Evolutionary conservation across 164 flowering plant genomes (phyloP).

Genomic region (Annona squamosa): DNA sequence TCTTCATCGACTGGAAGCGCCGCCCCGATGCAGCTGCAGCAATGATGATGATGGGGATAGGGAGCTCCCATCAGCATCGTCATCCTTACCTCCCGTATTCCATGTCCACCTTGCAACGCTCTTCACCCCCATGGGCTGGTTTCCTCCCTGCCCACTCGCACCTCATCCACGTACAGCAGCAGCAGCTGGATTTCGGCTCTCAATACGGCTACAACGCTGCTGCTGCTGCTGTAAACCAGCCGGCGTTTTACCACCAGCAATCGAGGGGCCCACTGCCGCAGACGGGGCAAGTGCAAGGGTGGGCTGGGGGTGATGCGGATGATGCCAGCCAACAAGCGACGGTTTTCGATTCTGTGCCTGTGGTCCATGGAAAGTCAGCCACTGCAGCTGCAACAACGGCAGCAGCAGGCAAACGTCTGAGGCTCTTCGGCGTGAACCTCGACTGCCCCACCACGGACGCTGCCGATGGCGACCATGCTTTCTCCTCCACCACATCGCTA

Average conservation of each 20-base stretch:
- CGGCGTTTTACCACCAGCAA: slow-evolving; percentile 19
- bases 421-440: slow-evolving; percentile 88
- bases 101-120: slow-evolving; percentile 16
- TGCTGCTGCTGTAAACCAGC: slow-evolving; percentile 11
- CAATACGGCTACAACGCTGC: slow-evolving; percentile 13
- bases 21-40: slow-evolving; percentile 30
- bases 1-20: slow-evolving; percentile 82
- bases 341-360: slow-evolving; percentile 71
- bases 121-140: slow-evolving; percentile 27
- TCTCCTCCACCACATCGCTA: background rate
- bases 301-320: slow-evolving; percentile 2
- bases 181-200: slow-evolving; percentile 12
- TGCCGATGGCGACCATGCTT: slow-evolving; percentile 12
- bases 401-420: slow-evolving; percentile 48
- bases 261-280: slow-evolving; percentile 7
- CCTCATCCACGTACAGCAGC: slow-evolving; percentile 11
- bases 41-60: background rate
- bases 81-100: slow-evolving; percentile 10
- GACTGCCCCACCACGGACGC: slow-evolving; percentile 54
- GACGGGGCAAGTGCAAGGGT: slow-evolving; percentile 16
- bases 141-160: slow-evolving; percentile 16
- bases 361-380: slow-evolving; percentile 41
- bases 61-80: slow-evolving; percentile 14
- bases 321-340: slow-evolving; percentile 14
- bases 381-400: background rate